A percentile compares a stretch with the other conserved stretches of the same genome.
Evolutionary conservation across 768 basidiomycete species (phyloP).

Genomic region (Xanthoconium purpureum): DNA sequence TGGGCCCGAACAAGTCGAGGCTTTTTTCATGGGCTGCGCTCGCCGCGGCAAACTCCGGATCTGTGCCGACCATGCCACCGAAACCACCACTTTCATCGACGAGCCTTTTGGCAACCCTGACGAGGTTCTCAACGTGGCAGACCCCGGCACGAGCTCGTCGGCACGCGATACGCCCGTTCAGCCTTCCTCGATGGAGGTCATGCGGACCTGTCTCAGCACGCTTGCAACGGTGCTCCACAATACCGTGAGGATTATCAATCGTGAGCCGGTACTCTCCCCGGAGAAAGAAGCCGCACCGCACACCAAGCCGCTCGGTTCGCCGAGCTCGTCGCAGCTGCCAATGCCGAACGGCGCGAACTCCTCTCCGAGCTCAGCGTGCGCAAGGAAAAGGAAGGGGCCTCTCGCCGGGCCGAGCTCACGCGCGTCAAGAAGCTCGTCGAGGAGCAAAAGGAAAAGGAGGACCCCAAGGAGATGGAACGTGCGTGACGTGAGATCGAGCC

Average conservation of each 20-base stretch:
- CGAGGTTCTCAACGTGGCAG: slow-evolving; percentile 26
- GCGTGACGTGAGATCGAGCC: slow-evolving; percentile 66
- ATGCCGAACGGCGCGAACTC: slow-evolving; percentile 78
- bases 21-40: slow-evolving; percentile 91
- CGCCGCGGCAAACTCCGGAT: slow-evolving; percentile 82
- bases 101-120: slow-evolving; percentile 57
- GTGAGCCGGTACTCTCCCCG: slow-evolving; percentile 35
- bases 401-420: slow-evolving; percentile 65
- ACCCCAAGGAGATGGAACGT: slow-evolving; percentile 69
- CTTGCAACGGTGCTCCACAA: slow-evolving; percentile 73
- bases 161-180: slow-evolving; percentile 54
- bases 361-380: slow-evolving; percentile 79
- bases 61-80: slow-evolving; percentile 83
- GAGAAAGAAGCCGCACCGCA: slow-evolving; percentile 36
- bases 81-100: slow-evolving; percentile 81
- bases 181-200: slow-evolving; percentile 66
- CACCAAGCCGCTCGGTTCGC: slow-evolving; percentile 52
- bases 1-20: slow-evolving; percentile 74
- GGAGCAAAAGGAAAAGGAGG: slow-evolving; percentile 11
- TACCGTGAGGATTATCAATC: slow-evolving; percentile 56
- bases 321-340: slow-evolving; percentile 58
- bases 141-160: slow-evolving; percentile 8
- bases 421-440: slow-evolving; percentile 72
- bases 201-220: slow-evolving; percentile 73
- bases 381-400: slow-evolving; percentile 87